These are phyloP conservation scores for Cytidiella melzeri DNA, from an alignment of 768 basidiomycete genomes.

Conservation along the genomic window DNA sequence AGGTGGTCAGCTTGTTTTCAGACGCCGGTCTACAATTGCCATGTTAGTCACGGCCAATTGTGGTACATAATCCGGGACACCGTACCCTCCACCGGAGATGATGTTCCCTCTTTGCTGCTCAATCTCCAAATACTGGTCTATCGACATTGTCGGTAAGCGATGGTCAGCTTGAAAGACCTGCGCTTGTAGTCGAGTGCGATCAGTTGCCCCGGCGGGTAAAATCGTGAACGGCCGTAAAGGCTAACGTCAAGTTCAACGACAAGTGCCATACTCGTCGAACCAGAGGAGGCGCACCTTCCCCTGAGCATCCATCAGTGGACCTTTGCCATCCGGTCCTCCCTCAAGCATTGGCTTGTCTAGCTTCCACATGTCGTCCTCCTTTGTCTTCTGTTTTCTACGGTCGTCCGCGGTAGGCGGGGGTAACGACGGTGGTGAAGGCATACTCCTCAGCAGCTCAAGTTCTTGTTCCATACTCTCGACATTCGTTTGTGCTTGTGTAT, in stretches of 20 bases:
- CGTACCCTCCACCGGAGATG: constrained; percentile 82
- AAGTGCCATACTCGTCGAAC: not conserved
- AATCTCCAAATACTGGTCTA: constrained; percentile 90
- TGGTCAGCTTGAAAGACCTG: constrained; percentile 84
- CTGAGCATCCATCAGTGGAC: constrained; percentile 62
- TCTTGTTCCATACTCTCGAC: constrained; percentile 69
- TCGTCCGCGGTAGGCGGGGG: constrained; percentile 20
- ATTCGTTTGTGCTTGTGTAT: constrained; percentile 62
- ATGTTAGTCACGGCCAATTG: too few species aligned
- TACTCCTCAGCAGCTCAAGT: constrained; percentile 54
- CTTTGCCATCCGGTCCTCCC: constrained; percentile 39
- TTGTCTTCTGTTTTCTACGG: constrained; percentile 34
- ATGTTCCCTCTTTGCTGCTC: constrained; percentile 83
- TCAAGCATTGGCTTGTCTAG: constrained; percentile 46
- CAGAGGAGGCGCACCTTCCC: constrained; percentile 59
- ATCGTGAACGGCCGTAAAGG: constrained; percentile 92
- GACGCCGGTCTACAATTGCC: constrained; percentile 60
- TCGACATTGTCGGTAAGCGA: constrained; percentile 88
- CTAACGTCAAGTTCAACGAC: too few species aligned
- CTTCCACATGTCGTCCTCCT: constrained; percentile 60
- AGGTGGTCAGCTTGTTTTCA: constrained; percentile 58
- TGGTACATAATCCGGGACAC: too few species aligned
- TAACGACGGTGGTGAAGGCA: constrained; percentile 39
- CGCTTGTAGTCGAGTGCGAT: constrained; percentile 66
- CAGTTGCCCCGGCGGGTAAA: constrained; percentile 60